phyloP scores from a whole-genome alignment of 2,329 filamentous ascomycete species.

The Aspergillus ibericus region DNA sequence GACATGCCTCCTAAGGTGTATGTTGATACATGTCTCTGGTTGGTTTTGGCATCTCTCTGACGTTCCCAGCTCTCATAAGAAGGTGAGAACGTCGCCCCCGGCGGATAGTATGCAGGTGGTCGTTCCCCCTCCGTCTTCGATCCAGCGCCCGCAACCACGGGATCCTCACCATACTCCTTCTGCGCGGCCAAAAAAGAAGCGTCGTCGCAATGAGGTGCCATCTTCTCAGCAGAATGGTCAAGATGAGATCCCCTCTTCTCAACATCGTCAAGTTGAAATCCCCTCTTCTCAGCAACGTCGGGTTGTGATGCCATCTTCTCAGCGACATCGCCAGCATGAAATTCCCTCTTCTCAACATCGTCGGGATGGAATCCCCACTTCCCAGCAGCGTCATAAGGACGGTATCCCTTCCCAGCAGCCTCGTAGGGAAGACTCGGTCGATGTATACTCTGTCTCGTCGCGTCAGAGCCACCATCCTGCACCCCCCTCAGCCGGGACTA shows the following conservation, averaged over 20 bases:
- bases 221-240: too few species aligned
- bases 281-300: neutral
- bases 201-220: neutral
- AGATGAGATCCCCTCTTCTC: too few species aligned
- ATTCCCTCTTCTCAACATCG: neutral
- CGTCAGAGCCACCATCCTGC: slow-evolving; percentile 3
- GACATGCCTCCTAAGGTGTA: slow-evolving; percentile 13
- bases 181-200: neutral
- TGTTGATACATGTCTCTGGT: neutral
- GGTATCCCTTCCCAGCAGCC: too few species aligned
- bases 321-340: too few species aligned
- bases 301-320: too few species aligned
- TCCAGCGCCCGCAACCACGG: neutral
- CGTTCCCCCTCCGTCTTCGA: neutral
- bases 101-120: neutral
- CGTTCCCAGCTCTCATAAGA: neutral
- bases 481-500: neutral
- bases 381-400: too few species aligned
- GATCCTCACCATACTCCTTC: neutral
- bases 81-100: neutral
- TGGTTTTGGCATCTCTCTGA: neutral
- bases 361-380: too few species aligned
- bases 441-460: slow-evolving; percentile 5
- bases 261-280: neutral
- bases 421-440: neutral